phyloP scores from a whole-genome alignment of 2,329 filamentous ascomycete species.

The Tolypocladium tropicale region DNA sequence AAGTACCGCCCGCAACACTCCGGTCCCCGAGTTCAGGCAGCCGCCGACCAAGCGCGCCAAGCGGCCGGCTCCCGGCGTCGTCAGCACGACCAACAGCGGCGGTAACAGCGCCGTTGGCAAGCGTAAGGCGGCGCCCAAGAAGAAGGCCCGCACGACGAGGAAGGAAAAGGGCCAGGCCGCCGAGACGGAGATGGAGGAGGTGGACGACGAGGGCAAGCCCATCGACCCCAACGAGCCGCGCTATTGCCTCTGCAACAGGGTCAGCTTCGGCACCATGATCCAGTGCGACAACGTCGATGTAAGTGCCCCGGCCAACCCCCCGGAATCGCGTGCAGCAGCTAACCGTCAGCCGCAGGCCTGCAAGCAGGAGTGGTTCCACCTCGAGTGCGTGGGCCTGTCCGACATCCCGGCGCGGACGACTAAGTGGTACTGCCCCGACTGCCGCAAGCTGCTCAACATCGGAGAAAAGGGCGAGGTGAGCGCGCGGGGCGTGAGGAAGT shows the following conservation, averaged over 20 bases:
- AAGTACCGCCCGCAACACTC: slow-evolving; percentile 48
- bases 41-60: slow-evolving; percentile 51
- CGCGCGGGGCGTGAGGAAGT: slow-evolving; percentile 43
- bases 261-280: slow-evolving; percentile 78
- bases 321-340: background rate
- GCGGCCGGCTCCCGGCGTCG: slow-evolving; percentile 61
- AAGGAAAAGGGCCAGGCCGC: slow-evolving; percentile 34
- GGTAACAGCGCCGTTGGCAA: slow-evolving; percentile 60
- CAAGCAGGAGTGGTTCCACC: slow-evolving; percentile 77
- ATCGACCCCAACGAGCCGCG: slow-evolving; percentile 67
- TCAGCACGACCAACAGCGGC: slow-evolving; percentile 51
- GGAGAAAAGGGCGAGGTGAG: slow-evolving; percentile 54
- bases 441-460: slow-evolving; percentile 51
- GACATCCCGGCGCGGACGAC: slow-evolving; percentile 60
- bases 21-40: slow-evolving; percentile 36
- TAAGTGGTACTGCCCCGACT: slow-evolving; percentile 81
- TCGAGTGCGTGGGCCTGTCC: slow-evolving; percentile 62
- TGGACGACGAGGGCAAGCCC: slow-evolving; percentile 56
- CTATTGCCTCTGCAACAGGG: slow-evolving; percentile 70
- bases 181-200: slow-evolving; percentile 42
- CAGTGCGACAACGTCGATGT: slow-evolving; percentile 70
- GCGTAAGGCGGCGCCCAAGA: slow-evolving; percentile 58
- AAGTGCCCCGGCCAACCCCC: slow-evolving; percentile 25
- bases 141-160: slow-evolving; percentile 45
- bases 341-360: slow-evolving; percentile 44